Evolutionary conservation across 2,329 filamentous ascomycete species (phyloP).

Genomic region (Fusarium anthophilum): DNA sequence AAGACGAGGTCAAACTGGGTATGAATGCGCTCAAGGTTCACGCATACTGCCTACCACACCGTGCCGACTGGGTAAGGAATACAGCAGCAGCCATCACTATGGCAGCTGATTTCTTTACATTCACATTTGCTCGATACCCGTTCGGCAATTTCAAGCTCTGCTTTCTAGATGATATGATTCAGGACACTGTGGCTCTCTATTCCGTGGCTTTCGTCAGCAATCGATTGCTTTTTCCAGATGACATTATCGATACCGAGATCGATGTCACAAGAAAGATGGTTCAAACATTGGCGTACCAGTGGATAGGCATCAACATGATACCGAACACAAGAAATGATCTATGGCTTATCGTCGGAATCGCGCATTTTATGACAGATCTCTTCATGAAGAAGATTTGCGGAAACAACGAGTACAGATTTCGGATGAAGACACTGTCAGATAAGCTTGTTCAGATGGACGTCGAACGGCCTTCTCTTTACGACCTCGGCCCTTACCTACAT

Average conservation of each 20-base stretch:
- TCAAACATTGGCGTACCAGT: conserved; percentile 88
- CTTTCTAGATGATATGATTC: conserved; percentile 89
- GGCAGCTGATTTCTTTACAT: conserved; percentile 90
- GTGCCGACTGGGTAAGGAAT: conserved; percentile 83
- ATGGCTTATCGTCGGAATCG: conserved; percentile 90
- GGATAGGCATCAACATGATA: conserved; percentile 93
- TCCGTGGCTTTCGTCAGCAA: conserved; percentile 90
- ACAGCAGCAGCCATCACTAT: conserved; percentile 86
- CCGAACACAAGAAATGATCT: conserved; percentile 82
- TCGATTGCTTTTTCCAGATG: conserved; percentile 83
- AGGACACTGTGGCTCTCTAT: conserved; percentile 79
- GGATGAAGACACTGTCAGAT: conserved; percentile 87
- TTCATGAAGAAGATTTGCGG: conserved; percentile 92
- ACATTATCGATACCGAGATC: conserved; percentile 86
- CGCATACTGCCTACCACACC: conserved; percentile 88
- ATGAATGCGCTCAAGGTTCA: conserved; percentile 88
- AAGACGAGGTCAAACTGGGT: conserved; percentile 90
- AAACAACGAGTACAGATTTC: conserved; percentile 93
- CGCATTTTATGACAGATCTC: conserved; percentile 93
- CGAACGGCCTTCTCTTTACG: conserved; percentile 81
- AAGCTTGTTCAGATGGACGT: conserved; percentile 83
- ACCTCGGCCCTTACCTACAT: conserved; percentile 80
- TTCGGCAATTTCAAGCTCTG: conserved; percentile 93
- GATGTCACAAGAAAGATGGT: conserved; percentile 83
- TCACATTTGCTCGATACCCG: conserved; percentile 89